Base-by-base conservation (phyloP, 768 basidiomycete species). In the Cyathus striatus region DNA sequence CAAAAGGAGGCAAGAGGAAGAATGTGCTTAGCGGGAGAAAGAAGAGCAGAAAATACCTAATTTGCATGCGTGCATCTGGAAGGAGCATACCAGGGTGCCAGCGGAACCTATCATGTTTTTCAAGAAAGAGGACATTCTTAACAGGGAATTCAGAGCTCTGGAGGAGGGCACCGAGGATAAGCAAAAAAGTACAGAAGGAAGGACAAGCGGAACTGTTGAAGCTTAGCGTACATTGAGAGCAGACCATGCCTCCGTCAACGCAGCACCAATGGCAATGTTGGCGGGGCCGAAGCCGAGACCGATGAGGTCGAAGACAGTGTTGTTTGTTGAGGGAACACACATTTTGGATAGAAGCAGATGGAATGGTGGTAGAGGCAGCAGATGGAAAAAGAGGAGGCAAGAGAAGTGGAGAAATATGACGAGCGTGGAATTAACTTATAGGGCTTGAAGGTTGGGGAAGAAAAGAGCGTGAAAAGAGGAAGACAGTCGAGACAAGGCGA, bases 41-140 rank as follows among this genome's bases (percentile, higher is more conserved):
- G 16, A 20, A 17, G 14, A 42, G 35, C 21, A 23, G 21, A 7
- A 45, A 52, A 50, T 24, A 66, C 73, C 70, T 75, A 33, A 78
- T 76, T 52, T 78, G 76, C 76, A 77, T 78, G 24, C 62, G 63
- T 22, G 69, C 66, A 21, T 69, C 73, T 26, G 73, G 72, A 5
- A 78, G 57, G 36, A 77, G 65, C 75, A 78, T 77, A 10, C 72
- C 75, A 18, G 75, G 75, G 52, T 79, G 77, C 77, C 77, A 78
- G 42, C 60, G 62, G 52, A 78, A 78, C 42, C 59, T 51, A 1
- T 59, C 49, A 26, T 76, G 66, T 50, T 63, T 72, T 56, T 78
- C 77, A 30, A 78, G 62, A 58, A 77, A 78, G 39, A 72, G 61
- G 9, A 62, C 50, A 18, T 64, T 53, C 53, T 54, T 48, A 44